A percentile compares a stretch with the other conserved stretches of the same genome.
phyloP scores from a whole-genome alignment of 192 early-diverging fungal genomes.

The Gryganskiella cystojenkinii region DNA sequence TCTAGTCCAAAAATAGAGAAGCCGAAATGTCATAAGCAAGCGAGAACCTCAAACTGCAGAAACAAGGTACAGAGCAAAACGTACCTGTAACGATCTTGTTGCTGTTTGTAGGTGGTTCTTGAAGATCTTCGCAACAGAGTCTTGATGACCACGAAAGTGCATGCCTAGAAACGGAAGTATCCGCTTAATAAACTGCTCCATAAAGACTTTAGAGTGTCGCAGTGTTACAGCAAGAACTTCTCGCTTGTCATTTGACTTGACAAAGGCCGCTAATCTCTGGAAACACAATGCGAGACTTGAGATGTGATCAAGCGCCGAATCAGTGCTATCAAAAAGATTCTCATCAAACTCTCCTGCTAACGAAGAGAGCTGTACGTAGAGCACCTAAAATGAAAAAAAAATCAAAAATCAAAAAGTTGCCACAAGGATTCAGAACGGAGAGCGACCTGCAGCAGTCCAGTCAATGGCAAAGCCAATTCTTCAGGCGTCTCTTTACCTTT shows the following conservation, averaged over 20 bases:
- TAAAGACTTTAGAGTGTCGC: constrained; percentile 59
- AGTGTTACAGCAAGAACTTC: constrained; percentile 55
- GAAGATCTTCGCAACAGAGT: constrained; percentile 57
- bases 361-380: constrained; percentile 48
- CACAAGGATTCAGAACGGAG: neutral
- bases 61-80: neutral
- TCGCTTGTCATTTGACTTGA: constrained; percentile 61
- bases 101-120: constrained; percentile 59
- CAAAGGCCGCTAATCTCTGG: constrained; percentile 53
- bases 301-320: constrained; percentile 40
- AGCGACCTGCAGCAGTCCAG: too few species aligned
- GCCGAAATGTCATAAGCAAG: neutral
- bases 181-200: constrained; percentile 64
- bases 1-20: constrained; percentile 52
- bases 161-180: constrained; percentile 60
- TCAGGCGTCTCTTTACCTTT: constrained; percentile 28
- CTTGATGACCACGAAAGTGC: constrained; percentile 57
- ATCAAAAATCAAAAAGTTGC: neutral
- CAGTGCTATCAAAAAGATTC: constrained; percentile 27
- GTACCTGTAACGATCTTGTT: constrained; percentile 58
- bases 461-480: neutral
- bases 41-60: neutral
- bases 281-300: constrained; percentile 55
- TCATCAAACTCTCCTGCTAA: constrained; percentile 32
- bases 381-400: constrained; percentile 24